These are phyloP conservation scores for Penicillium goetzii DNA, from an alignment of 495 filamentous ascomycete species.

Conservation along the genomic window DNA sequence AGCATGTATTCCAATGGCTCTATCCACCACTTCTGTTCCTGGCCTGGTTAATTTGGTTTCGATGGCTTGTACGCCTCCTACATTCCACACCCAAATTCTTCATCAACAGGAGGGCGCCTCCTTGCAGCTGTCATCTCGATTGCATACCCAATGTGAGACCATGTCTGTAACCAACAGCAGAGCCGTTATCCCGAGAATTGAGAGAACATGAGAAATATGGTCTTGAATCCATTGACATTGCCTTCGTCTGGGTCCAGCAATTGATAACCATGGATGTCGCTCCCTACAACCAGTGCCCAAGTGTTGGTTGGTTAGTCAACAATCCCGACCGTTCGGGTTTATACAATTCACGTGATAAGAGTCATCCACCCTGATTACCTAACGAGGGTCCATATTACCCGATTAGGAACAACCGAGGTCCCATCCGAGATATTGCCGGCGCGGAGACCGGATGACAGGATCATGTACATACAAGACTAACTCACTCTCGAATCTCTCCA, in stretches of 20 bases:
- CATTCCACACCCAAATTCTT: conserved; percentile 33
- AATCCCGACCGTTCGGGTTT: background rate
- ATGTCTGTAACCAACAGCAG: background rate
- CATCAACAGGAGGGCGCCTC: conserved; percentile 18
- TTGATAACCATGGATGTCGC: background rate
- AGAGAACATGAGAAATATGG: background rate
- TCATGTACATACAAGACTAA: background rate
- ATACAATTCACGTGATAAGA: background rate
- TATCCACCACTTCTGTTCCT: background rate
- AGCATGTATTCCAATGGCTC: too few species aligned
- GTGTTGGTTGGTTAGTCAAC: background rate
- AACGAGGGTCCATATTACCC: conserved; percentile 8
- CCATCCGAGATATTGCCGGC: conserved; percentile 2
- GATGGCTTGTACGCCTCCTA: conserved; percentile 1
- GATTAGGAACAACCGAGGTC: conserved; percentile 22
- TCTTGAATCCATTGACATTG: background rate
- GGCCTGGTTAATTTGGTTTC: background rate
- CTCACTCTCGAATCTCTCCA: background rate
- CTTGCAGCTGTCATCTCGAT: conserved; percentile 29
- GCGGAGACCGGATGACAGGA: background rate
- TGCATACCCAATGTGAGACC: conserved; percentile 27
- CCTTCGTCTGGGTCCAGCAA: background rate
- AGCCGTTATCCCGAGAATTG: background rate
- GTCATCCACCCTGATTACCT: background rate
- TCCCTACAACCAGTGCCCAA: background rate